Evolutionary conservation across 345 rosid species (phyloP).

Genomic region (Litchi chinensis): DNA sequence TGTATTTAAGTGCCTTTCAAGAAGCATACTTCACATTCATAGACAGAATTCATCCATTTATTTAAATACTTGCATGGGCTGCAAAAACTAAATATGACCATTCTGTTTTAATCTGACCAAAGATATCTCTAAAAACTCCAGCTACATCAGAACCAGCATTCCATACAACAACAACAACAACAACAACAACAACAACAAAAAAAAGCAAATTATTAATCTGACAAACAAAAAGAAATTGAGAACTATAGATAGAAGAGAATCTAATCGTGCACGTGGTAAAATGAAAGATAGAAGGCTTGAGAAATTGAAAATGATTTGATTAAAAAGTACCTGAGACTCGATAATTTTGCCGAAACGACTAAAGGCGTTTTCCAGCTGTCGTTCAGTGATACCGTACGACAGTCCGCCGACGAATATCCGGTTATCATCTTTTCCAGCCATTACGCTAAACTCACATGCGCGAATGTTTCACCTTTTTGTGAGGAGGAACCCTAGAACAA

Average conservation of each 20-base stretch:
- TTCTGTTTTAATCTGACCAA: slow-evolving; percentile 42
- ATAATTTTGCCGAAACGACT: slow-evolving; percentile 81
- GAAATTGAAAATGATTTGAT: no score
- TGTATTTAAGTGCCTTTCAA: slow-evolving; percentile 20
- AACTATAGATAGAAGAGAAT: not conserved
- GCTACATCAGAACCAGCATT: slow-evolving; percentile 42
- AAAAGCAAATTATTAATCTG: slow-evolving; percentile 30
- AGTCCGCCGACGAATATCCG: slow-evolving; percentile 92
- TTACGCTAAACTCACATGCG: slow-evolving; percentile 29
- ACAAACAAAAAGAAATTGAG: not conserved
- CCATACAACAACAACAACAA: slow-evolving; percentile 27
- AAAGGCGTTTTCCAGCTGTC: slow-evolving; percentile 84
- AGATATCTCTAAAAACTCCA: slow-evolving; percentile 45
- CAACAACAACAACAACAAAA: slow-evolving; percentile 27
- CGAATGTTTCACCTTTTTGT: not conserved
- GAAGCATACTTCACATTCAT: slow-evolving; percentile 30
- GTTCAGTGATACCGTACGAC: slow-evolving; percentile 78
- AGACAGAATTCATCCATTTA: slow-evolving; percentile 23
- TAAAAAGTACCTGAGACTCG: slow-evolving; percentile 69
- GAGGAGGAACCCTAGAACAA: slow-evolving; percentile 13
- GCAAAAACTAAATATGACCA: slow-evolving; percentile 34
- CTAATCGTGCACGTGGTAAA: not conserved
- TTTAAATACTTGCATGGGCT: slow-evolving; percentile 20
- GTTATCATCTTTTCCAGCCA: slow-evolving; percentile 81
- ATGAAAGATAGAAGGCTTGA: not conserved